These are phyloP conservation scores for Akanthomyces muscarius DNA, from an alignment of 2,329 filamentous ascomycete species.

Conservation along the genomic window DNA sequence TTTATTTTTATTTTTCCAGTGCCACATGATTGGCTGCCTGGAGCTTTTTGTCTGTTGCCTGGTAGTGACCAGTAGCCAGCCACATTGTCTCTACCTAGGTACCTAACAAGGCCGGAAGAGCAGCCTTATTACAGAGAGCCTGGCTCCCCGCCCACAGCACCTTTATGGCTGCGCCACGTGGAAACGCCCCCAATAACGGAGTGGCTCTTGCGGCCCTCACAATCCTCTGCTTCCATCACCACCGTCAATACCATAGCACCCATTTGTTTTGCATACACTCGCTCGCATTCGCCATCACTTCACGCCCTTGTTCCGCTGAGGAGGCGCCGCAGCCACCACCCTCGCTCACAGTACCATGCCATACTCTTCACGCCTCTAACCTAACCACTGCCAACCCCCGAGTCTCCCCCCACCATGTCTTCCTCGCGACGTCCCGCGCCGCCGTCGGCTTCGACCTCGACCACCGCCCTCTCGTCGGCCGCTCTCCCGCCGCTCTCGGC, in stretches of 20 bases:
- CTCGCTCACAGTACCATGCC: background rate
- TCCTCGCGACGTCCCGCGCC: constrained; percentile 31
- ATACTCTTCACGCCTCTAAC: background rate
- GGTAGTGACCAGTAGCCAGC: no score
- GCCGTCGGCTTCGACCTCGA: constrained; percentile 2
- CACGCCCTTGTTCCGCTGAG: background rate
- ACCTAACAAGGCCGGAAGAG: no score
- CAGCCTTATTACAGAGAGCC: no score
- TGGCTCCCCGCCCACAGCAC: background rate
- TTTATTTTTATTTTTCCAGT: no score
- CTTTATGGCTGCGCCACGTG: background rate
- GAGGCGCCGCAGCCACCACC: background rate
- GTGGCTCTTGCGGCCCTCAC: background rate
- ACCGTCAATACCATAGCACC: background rate
- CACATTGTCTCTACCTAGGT: no score
- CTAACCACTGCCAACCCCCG: background rate
- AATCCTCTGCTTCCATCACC: background rate
- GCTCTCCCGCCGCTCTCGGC: constrained; percentile 62
- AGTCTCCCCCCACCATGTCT: constrained; percentile 31
- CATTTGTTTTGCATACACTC: background rate
- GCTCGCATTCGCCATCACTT: background rate
- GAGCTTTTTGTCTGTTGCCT: no score
- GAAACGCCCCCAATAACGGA: background rate
- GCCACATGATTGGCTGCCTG: no score
- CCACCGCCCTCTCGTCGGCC: constrained; percentile 37